phyloP scores from a whole-genome alignment of 768 basidiomycete genomes.

The Podaxis mareebaensis region DNA sequence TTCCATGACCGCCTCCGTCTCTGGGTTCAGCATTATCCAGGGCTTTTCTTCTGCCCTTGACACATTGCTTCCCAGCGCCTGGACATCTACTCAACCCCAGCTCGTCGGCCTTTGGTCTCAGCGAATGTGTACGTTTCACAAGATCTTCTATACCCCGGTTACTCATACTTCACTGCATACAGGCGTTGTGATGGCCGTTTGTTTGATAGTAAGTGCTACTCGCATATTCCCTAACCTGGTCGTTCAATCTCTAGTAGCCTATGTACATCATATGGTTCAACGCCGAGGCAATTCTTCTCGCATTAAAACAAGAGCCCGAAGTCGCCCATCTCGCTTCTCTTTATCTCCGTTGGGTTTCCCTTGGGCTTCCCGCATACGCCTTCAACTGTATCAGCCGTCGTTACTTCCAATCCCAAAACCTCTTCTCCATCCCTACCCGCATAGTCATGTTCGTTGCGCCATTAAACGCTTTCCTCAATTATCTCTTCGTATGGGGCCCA shows the following conservation, averaged over 20 bases:
- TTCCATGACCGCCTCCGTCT: slow-evolving; percentile 72
- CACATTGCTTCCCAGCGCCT: slow-evolving; percentile 91
- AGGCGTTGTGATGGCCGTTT: slow-evolving; percentile 63
- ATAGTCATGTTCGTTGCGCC: slow-evolving; percentile 85
- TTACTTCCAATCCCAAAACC: slow-evolving; percentile 70
- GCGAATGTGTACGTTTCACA: slow-evolving; percentile 67
- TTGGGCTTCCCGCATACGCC: slow-evolving; percentile 74
- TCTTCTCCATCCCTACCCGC: slow-evolving; percentile 84
- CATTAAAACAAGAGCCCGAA: slow-evolving; percentile 77
- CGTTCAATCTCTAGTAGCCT: slow-evolving; percentile 41
- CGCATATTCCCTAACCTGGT: slow-evolving; percentile 12
- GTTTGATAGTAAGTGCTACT: slow-evolving; percentile 55
- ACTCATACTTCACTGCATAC: background rate
- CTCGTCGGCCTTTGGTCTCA: slow-evolving; percentile 91
- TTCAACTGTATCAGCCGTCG: slow-evolving; percentile 51
- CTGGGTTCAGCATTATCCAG: slow-evolving; percentile 78
- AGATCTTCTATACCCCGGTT: background rate
- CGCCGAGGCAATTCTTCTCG: slow-evolving; percentile 76
- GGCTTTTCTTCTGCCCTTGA: slow-evolving; percentile 87
- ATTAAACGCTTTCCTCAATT: slow-evolving; percentile 82
- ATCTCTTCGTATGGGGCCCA: slow-evolving; percentile 89
- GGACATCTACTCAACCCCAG: slow-evolving; percentile 84
- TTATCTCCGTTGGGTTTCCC: slow-evolving; percentile 74
- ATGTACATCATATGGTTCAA: slow-evolving; percentile 80
- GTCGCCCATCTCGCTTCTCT: slow-evolving; percentile 75